These are phyloP conservation scores for Byssothecium circinans DNA, from an alignment of 2,329 filamentous ascomycete species.

Conservation along the genomic window DNA sequence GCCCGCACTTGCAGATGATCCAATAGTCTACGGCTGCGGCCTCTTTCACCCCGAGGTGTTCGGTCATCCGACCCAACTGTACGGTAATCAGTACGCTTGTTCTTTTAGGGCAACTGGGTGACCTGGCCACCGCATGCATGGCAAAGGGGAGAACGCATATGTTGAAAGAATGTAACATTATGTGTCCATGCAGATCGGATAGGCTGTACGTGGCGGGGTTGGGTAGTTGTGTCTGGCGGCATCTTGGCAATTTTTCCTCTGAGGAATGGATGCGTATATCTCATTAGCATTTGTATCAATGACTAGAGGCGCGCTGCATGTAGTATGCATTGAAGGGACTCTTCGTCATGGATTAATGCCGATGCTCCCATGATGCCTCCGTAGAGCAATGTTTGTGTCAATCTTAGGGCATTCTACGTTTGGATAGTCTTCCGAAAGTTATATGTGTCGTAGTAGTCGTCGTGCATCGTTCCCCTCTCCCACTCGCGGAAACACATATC, in stretches of 20 bases:
- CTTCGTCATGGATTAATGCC: not conserved
- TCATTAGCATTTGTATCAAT: slow-evolving; percentile 29
- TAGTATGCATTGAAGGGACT: not conserved
- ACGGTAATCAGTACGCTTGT: slow-evolving; percentile 10
- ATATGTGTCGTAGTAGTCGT: slow-evolving; percentile 32
- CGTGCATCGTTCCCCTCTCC: slow-evolving; percentile 6
- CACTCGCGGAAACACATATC: slow-evolving; percentile 3
- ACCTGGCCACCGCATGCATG: slow-evolving; percentile 15
- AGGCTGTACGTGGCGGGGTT: slow-evolving; percentile 5
- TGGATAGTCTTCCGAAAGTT: slow-evolving; percentile 31
- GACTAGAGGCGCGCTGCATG: slow-evolving; percentile 14
- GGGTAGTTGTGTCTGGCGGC: slow-evolving; percentile 21
- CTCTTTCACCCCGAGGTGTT: slow-evolving; percentile 19
- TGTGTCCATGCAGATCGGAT: slow-evolving; percentile 9
- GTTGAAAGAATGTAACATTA: slow-evolving; percentile 14
- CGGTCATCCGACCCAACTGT: slow-evolving; percentile 11
- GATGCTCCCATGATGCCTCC: slow-evolving; percentile 23
- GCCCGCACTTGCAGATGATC: slow-evolving; percentile 7
- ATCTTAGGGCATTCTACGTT: slow-evolving; percentile 35
- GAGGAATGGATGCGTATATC: slow-evolving; percentile 37
- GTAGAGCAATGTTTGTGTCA: slow-evolving; percentile 37
- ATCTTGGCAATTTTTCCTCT: slow-evolving; percentile 30
- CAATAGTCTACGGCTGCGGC: slow-evolving; percentile 9
- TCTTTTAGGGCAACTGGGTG: slow-evolving; percentile 6
- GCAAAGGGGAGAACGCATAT: slow-evolving; percentile 16